Conservation (phyloP, 2,329 filamentous ascomycete species). For the Hypoxylon rubiginosum region DNA sequence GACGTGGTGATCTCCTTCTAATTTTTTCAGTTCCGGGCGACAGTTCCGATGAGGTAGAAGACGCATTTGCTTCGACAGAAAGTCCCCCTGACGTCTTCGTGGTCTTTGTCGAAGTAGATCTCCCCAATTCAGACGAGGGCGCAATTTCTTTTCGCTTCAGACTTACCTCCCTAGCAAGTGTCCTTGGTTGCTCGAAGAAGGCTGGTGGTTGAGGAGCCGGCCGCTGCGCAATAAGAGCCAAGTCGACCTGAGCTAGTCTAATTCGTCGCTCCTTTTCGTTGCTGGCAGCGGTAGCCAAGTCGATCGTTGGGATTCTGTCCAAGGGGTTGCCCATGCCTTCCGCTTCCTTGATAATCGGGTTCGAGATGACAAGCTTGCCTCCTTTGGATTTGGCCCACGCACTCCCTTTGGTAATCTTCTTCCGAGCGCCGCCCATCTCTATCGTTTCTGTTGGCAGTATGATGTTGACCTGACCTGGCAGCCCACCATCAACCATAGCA, state of each 20-base stretch:
- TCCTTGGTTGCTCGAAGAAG: slow-evolving; percentile 51
- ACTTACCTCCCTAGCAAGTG: slow-evolving; percentile 53
- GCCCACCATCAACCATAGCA: slow-evolving; percentile 55
- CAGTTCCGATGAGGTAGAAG: slow-evolving; percentile 62
- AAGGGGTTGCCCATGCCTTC: slow-evolving; percentile 46
- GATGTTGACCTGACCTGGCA: slow-evolving; percentile 58
- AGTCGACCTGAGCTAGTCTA: slow-evolving; percentile 48
- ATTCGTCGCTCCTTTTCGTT: slow-evolving; percentile 62
- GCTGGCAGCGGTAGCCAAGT: slow-evolving; percentile 62
- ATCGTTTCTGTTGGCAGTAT: neutral
- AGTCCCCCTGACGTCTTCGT: slow-evolving; percentile 42
- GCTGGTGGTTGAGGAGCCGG: slow-evolving; percentile 55
- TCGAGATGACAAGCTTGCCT: slow-evolving; percentile 63
- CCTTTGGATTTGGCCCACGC: slow-evolving; percentile 48
- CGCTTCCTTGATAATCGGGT: slow-evolving; percentile 58
- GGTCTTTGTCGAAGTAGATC: slow-evolving; percentile 47
- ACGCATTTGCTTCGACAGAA: slow-evolving; percentile 54
- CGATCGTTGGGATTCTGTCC: slow-evolving; percentile 58
- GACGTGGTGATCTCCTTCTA: slow-evolving; percentile 65
- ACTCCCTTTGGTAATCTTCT: slow-evolving; percentile 39
- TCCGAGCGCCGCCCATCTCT: slow-evolving; percentile 12
- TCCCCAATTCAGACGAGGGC: slow-evolving; percentile 43
- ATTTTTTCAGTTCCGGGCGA: slow-evolving; percentile 66
- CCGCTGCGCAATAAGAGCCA: slow-evolving; percentile 53
- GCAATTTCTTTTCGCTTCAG: slow-evolving; percentile 57